phyloP scores from a whole-genome alignment of 1,139 yeast species.

The Yamadazyma spencermartinsiae region DNA sequence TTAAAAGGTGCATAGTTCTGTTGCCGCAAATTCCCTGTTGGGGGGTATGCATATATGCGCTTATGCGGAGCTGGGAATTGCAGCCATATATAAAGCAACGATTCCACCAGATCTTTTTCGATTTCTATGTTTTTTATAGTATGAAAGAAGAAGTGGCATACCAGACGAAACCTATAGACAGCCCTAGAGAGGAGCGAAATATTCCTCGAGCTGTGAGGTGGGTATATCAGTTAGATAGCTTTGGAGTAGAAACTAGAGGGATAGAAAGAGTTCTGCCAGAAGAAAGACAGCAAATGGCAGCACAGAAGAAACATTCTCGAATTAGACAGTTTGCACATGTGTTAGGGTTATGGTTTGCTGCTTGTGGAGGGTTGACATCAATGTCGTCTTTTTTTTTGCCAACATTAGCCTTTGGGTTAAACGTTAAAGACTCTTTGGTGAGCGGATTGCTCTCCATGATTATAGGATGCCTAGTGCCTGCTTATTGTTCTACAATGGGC shows the following conservation, averaged over 20 bases:
- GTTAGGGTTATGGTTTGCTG: constrained; percentile 52
- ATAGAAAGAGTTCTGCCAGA: constrained; percentile 74
- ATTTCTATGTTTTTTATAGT: neutral
- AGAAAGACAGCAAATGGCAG: constrained; percentile 47
- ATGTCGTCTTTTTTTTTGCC: constrained; percentile 42
- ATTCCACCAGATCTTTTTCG: neutral
- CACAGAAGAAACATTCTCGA: constrained; percentile 28
- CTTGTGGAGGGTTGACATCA: constrained; percentile 42
- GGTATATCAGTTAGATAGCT: constrained; percentile 31
- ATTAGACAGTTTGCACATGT: constrained; percentile 56
- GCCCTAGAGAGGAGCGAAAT: neutral
- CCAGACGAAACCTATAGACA: neutral
- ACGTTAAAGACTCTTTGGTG: constrained; percentile 28
- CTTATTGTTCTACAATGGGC: constrained; percentile 42
- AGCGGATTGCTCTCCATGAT: constrained; percentile 33
- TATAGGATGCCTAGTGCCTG: constrained; percentile 41
- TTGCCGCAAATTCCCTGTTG: neutral
- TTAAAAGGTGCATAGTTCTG: neutral
- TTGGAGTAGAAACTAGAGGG: constrained; percentile 77
- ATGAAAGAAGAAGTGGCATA: constrained; percentile 1
- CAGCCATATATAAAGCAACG: neutral
- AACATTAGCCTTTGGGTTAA: constrained; percentile 30
- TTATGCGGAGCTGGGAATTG: no score
- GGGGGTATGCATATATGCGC: neutral
- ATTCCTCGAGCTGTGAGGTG: constrained; percentile 4